Evolutionary conservation across 208 protist genomes (phyloP).

Genomic region (Naegleria gruberi): DNA sequence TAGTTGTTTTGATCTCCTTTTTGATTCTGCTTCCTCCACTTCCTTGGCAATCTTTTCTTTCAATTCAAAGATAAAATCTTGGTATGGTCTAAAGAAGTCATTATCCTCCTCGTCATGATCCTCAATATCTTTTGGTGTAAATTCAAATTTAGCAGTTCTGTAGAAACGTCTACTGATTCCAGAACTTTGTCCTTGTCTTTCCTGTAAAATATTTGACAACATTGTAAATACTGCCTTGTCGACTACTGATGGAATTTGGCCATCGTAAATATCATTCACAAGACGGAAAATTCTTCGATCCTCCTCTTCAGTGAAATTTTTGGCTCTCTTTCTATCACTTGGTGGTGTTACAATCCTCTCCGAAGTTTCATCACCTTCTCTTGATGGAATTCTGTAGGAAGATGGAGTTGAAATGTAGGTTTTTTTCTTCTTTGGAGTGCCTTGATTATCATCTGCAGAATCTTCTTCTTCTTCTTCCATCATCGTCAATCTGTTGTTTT

Average conservation of each 20-base stretch:
- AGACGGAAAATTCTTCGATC: background rate
- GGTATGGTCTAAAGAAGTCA: background rate
- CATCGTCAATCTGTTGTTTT: background rate
- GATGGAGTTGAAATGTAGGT: background rate
- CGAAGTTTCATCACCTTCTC: background rate
- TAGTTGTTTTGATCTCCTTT: background rate
- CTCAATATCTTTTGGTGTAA: background rate
- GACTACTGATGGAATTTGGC: background rate
- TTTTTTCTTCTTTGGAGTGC: background rate
- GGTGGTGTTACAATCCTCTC: background rate
- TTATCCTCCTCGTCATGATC: background rate
- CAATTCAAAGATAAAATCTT: background rate
- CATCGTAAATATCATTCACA: background rate
- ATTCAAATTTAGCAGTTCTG: background rate
- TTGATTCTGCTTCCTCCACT: background rate
- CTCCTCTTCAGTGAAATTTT: background rate
- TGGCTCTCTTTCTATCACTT: background rate
- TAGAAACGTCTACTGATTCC: background rate
- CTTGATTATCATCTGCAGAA: background rate
- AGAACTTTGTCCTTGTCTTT: background rate
- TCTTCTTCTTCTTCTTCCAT: background rate
- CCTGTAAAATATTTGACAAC: background rate
- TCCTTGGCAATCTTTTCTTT: background rate
- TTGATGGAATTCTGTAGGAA: background rate
- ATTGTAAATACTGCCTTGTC: background rate